Percentiles rank a stretch among this genome's conserved stretches.
Conservation (phyloP, 1,284 basidiomycete genomes). For the Exsudoporus floridanus region DNA sequence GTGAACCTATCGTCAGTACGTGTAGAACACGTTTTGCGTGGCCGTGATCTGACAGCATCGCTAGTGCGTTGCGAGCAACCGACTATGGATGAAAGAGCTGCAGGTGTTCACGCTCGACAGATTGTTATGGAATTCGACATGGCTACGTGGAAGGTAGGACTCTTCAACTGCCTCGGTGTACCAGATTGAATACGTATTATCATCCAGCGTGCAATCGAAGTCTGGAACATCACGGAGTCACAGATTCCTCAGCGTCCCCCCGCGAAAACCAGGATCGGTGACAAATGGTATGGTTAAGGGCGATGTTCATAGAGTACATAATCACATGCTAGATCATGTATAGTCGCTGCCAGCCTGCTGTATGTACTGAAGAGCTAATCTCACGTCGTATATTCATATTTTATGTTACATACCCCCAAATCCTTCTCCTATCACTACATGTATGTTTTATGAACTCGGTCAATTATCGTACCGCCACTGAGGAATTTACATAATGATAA, state of each 20-base stretch:
- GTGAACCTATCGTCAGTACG: slow-evolving; percentile 74
- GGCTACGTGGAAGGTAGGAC: slow-evolving; percentile 73
- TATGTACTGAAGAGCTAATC: slow-evolving; percentile 26
- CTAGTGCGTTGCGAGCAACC: slow-evolving; percentile 66
- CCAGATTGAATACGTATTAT: neutral
- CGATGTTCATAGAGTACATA: neutral
- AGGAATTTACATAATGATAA: slow-evolving; percentile 6
- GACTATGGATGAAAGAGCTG: slow-evolving; percentile 58
- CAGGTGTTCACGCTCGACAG: slow-evolving; percentile 72
- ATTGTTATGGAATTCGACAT: slow-evolving; percentile 86
- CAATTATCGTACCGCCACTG: neutral
- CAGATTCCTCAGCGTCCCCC: slow-evolving; percentile 65
- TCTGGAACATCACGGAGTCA: slow-evolving; percentile 72
- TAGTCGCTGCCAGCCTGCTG: neutral
- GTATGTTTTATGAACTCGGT: neutral
- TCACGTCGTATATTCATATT: slow-evolving; percentile 18
- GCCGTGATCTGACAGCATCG: neutral
- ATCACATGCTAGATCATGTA: slow-evolving; percentile 1
- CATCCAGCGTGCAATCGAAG: slow-evolving; percentile 71
- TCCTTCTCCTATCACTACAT: neutral
- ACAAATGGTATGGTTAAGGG: slow-evolving; percentile 66
- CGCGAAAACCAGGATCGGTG: slow-evolving; percentile 52
- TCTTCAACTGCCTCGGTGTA: neutral
- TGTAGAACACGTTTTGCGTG: slow-evolving; percentile 27
- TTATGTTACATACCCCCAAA: neutral